Evolutionary conservation across 2,329 filamentous ascomycete genomes (phyloP).

Genomic region (Aspergillus viridinutans): DNA sequence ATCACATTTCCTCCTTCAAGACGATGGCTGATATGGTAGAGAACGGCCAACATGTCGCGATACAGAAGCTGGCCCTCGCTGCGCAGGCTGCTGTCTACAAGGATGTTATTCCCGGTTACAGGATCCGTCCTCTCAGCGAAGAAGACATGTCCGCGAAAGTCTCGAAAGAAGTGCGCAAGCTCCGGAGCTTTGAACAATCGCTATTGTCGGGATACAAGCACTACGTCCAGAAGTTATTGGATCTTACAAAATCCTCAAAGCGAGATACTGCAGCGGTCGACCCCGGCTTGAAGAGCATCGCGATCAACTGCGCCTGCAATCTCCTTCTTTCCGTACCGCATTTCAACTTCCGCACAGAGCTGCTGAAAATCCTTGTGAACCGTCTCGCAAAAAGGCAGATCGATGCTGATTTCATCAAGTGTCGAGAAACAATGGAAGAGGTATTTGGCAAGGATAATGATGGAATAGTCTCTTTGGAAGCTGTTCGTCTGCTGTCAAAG

Average conservation of each 20-base stretch:
- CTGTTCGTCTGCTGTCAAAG: constrained; percentile 77
- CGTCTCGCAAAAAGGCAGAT: constrained; percentile 71
- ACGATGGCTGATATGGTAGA: constrained; percentile 69
- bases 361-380: constrained; percentile 80
- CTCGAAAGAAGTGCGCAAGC: constrained; percentile 82
- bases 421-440: constrained; percentile 70
- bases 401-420: constrained; percentile 73
- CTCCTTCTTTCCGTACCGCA: constrained; percentile 80
- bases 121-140: constrained; percentile 77
- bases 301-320: constrained; percentile 79
- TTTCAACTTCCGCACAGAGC: constrained; percentile 90
- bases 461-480: constrained; percentile 80
- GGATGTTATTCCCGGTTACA: constrained; percentile 92
- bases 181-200: constrained; percentile 82
- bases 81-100: constrained; percentile 90
- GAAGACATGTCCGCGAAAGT: constrained; percentile 73
- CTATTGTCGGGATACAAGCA: constrained; percentile 78
- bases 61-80: constrained; percentile 80
- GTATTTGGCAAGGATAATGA: constrained; percentile 86
- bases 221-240: constrained; percentile 73
- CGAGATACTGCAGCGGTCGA: constrained; percentile 28
- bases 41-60: constrained; percentile 57
- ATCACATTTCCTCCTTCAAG: constrained; percentile 76
- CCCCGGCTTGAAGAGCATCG: constrained; percentile 61
- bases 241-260: constrained; percentile 58